Conservation (phyloP, 2,329 filamentous ascomycete genomes). For the Neocucurbitaria cava region DNA sequence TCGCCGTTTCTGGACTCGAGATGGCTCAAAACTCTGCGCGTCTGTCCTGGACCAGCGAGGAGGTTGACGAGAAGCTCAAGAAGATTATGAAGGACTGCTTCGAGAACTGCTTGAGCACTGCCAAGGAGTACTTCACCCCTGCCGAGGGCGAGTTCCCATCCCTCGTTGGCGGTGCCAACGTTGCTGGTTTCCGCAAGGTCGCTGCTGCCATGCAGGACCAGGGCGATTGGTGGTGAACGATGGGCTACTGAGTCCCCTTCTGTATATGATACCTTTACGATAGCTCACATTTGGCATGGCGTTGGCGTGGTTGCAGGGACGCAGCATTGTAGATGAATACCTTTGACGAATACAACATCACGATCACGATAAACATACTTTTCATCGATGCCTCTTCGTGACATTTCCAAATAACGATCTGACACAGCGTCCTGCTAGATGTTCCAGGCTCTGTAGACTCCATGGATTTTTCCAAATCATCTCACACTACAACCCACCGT, state of each 20-base stretch:
- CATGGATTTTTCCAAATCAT: no score
- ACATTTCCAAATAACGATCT: no score
- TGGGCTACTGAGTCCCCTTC: conserved; percentile 14
- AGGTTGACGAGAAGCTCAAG: conserved; percentile 92
- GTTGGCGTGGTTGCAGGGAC: conserved; percentile 15
- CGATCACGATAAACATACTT: neutral
- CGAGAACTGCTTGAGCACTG: conserved; percentile 84
- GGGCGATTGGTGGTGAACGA: conserved; percentile 80
- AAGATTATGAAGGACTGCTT: conserved; percentile 95
- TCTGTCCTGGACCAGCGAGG: conserved; percentile 83
- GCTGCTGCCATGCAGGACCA: conserved; percentile 93
- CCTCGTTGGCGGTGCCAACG: conserved; percentile 92
- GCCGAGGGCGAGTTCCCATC: conserved; percentile 85
- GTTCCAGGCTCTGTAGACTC: no score
- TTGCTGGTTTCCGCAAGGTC: conserved; percentile 97
- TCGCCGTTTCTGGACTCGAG: conserved; percentile 95
- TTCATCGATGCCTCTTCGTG: neutral
- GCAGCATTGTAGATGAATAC: conserved; percentile 28
- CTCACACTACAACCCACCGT: no score
- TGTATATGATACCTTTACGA: conserved; percentile 37
- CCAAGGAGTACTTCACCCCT: conserved; percentile 83
- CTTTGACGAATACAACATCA: conserved; percentile 23
- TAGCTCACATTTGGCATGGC: conserved; percentile 24
- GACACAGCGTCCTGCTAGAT: no score
- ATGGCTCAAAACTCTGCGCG: conserved; percentile 98